Percentiles rank a stretch among this genome's conserved stretches.
Conservation (phyloP, 1,284 basidiomycete genomes). For the Trichosporon coremiiforme region DNA sequence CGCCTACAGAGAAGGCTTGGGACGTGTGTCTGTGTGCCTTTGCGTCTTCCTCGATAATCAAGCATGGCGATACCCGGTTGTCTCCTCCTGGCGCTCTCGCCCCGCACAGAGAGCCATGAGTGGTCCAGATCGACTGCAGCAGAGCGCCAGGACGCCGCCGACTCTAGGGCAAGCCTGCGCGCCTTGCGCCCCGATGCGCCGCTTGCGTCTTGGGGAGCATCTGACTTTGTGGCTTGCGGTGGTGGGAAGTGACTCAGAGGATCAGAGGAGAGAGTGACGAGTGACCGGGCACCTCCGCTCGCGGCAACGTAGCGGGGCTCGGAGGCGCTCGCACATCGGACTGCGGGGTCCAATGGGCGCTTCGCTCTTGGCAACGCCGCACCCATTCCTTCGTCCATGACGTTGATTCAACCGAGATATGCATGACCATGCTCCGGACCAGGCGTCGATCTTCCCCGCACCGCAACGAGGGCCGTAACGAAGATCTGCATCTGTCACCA, state of each 20-base stretch:
- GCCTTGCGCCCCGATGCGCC: background rate
- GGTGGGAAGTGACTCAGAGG: background rate
- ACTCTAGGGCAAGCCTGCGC: background rate
- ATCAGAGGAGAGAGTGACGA: too few species aligned
- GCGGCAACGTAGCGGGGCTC: background rate
- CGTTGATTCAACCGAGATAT: background rate
- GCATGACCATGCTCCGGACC: background rate
- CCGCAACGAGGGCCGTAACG: background rate
- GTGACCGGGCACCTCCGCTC: background rate
- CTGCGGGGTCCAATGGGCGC: background rate
- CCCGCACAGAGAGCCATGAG: background rate
- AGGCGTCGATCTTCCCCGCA: conserved; percentile 9
- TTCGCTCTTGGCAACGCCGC: background rate
- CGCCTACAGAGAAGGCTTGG: background rate
- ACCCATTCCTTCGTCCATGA: background rate
- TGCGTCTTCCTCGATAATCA: background rate
- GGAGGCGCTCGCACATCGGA: conserved; percentile 6
- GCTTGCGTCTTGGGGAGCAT: background rate
- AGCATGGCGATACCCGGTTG: background rate
- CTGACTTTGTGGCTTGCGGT: conserved; percentile 6
- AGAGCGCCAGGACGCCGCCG: background rate
- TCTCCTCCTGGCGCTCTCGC: background rate
- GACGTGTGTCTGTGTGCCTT: conserved; percentile 9
- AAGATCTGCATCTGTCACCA: conserved; percentile 3
- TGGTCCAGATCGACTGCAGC: background rate